Evolutionary conservation across 805 yeast species (phyloP).

Genomic region (Saturnispora ahearnii): DNA sequence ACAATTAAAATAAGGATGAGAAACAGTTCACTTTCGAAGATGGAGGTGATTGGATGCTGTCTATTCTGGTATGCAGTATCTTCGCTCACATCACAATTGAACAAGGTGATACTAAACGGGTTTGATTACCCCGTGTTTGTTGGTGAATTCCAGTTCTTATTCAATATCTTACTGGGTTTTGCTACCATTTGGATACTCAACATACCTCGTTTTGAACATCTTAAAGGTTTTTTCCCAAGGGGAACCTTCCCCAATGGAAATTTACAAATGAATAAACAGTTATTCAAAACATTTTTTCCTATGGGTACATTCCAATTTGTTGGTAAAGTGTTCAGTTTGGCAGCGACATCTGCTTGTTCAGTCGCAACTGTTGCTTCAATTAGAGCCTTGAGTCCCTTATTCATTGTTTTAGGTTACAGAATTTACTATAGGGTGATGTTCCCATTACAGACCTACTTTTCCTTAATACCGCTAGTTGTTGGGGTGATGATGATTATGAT

Average conservation of each 20-base stretch:
- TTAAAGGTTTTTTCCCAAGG: slow-evolving; percentile 33
- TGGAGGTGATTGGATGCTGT: slow-evolving; percentile 4
- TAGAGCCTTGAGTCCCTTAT: slow-evolving; percentile 57
- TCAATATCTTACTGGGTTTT: slow-evolving; percentile 32
- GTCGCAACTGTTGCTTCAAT: slow-evolving; percentile 64
- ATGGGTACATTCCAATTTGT: slow-evolving; percentile 57
- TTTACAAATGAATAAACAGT: slow-evolving; percentile 26
- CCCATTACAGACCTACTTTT: slow-evolving; percentile 41
- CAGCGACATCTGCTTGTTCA: slow-evolving; percentile 57
- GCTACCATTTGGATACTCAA: slow-evolving; percentile 10
- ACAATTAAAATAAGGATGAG: background rate
- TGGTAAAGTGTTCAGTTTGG: slow-evolving; percentile 53
- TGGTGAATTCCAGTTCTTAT: slow-evolving; percentile 54
- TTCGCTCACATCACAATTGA: slow-evolving; percentile 55
- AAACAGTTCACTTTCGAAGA: background rate
- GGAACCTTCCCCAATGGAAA: slow-evolving; percentile 43
- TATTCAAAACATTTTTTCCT: slow-evolving; percentile 47
- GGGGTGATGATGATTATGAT: slow-evolving; percentile 46
- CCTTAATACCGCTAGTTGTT: slow-evolving; percentile 41
- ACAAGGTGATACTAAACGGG: slow-evolving; percentile 44
- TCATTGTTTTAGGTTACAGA: slow-evolving; percentile 50
- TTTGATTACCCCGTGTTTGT: slow-evolving; percentile 56
- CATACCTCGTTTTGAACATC: slow-evolving; percentile 10
- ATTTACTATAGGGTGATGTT: slow-evolving; percentile 40
- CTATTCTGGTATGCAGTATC: slow-evolving; percentile 54